phyloP scores from a whole-genome alignment of 192 early-diverging fungal genomes.

The Podila verticillata region DNA sequence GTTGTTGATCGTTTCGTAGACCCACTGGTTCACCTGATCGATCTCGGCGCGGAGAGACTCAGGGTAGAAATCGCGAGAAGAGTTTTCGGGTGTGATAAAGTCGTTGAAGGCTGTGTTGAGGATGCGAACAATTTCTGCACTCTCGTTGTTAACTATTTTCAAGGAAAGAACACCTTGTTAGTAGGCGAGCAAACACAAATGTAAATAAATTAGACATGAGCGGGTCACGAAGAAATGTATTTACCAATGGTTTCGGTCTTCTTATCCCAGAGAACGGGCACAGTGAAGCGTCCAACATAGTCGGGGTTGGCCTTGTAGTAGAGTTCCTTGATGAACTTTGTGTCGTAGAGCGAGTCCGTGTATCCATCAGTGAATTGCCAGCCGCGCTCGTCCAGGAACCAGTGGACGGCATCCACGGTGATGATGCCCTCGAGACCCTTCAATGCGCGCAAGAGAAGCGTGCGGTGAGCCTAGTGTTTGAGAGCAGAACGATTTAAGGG shows the following conservation, averaged over 20 bases:
- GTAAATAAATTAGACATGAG: too few relatives aligned
- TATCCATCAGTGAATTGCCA: slow-evolving; percentile 82
- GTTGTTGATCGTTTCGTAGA: slow-evolving; percentile 96
- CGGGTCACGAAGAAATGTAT: background rate
- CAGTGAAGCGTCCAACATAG: slow-evolving; percentile 84
- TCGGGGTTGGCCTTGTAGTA: slow-evolving; percentile 93
- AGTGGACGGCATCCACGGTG: slow-evolving; percentile 85
- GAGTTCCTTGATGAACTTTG: slow-evolving; percentile 83
- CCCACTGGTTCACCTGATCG: slow-evolving; percentile 89
- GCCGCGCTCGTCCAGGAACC: slow-evolving; percentile 78
- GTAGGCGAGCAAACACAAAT: too few relatives aligned
- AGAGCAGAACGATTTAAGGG: too few relatives aligned
- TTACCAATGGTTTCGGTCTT: slow-evolving; percentile 85
- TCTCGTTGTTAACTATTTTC: too few relatives aligned
- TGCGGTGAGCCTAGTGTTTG: slow-evolving; percentile 95
- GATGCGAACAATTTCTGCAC: background rate
- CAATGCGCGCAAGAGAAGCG: slow-evolving; percentile 83
- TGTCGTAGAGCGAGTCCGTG: slow-evolving; percentile 80
- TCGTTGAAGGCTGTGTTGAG: slow-evolving; percentile 91
- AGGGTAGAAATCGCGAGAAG: slow-evolving; percentile 84
- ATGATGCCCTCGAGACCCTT: slow-evolving; percentile 91
- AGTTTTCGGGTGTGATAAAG: slow-evolving; percentile 64
- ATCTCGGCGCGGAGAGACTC: slow-evolving; percentile 76
- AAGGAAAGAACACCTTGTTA: too few relatives aligned
- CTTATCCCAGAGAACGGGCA: slow-evolving; percentile 99